Base-by-base conservation (phyloP, 108 stramenopile genomes). In the Bacterosira constricta region DNA sequence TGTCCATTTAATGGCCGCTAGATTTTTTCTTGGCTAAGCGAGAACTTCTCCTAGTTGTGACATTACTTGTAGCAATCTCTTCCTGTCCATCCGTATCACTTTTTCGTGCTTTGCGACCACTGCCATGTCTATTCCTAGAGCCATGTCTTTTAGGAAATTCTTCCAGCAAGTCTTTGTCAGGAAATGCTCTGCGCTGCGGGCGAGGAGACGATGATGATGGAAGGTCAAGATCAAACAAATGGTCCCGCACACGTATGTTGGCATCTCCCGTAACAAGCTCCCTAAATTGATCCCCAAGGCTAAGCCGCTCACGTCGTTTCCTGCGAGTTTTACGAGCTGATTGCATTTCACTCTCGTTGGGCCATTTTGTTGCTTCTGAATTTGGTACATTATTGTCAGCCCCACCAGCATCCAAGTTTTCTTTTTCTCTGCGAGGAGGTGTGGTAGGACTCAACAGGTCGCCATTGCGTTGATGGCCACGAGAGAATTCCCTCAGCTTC, bases 261-360 rank as follows among this genome's bases (percentile, higher is more conserved):
- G 61, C 75, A 64, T 84, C 79, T 44, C 83, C 83, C 20, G 77
- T 79, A 6, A 84, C 71, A 23, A 81, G 51, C 35, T 81, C 79
- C 38, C 82, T 45, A 20, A 83, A 73, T 18, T 72, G 71, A 52
- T 77, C 76, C 23, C 73, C 72, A 3, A 82, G 37, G 52, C 76
- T 77, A 20, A 66, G 72, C 6, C 81, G 64, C 32, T 81, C 68
- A 0, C 69, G 54, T 41, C 79, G 61, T 52, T 69, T 63, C 36
- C 56, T 60, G 11, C 31, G 32, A 34, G 37, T 49, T 45, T 34
- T n/a, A 35, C 30, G 71, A 34, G 38, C 25, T 30, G 5, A 39
- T 5, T 18, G 29, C 37, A 27, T 47, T 32, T 18, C 55, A 6
- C 12, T 26, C 6, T 35, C 53, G 27, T 30, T 13, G 23, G 32